phyloP scores from a whole-genome alignment of 2,329 filamentous ascomycete genomes.

The Coniochaeta ligniaria region DNA sequence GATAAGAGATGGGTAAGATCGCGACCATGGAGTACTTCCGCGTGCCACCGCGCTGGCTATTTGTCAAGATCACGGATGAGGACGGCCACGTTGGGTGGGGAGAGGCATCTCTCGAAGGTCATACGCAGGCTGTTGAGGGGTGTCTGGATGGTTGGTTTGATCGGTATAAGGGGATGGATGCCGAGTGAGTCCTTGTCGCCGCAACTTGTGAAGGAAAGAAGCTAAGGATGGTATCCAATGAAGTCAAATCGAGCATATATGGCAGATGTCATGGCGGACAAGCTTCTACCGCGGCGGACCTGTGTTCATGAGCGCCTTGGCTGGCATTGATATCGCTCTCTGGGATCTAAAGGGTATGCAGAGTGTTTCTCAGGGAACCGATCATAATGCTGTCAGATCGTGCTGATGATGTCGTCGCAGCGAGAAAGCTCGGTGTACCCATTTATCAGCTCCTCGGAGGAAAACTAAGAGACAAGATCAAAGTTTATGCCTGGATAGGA shows the following conservation, averaged over 20 bases:
- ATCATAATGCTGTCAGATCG: too few relatives aligned
- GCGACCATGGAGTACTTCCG: constrained; percentile 57
- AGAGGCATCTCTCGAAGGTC: constrained; percentile 58
- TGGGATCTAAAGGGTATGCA: constrained; percentile 54
- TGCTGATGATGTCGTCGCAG: constrained; percentile 4
- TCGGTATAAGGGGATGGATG: constrained; percentile 51
- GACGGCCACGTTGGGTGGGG: constrained; percentile 54
- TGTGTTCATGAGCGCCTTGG: constrained; percentile 62
- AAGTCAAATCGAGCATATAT: constrained; percentile 62
- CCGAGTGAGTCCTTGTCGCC: constrained; percentile 37
- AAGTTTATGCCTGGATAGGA: constrained; percentile 65
- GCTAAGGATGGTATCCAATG: constrained; percentile 39
- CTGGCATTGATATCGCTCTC: constrained; percentile 61
- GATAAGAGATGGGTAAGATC: constrained; percentile 46
- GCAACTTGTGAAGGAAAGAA: constrained; percentile 37
- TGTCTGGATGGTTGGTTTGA: constrained; percentile 52
- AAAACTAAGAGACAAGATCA: constrained; percentile 54
- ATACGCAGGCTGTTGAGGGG: constrained; percentile 58
- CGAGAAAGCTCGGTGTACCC: constrained; percentile 38
- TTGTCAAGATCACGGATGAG: constrained; percentile 59
- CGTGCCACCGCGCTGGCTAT: constrained; percentile 59
- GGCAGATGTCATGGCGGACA: constrained; percentile 56
- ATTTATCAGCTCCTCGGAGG: constrained; percentile 60
- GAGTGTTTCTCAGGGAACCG: background rate
- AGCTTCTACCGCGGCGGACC: constrained; percentile 64